Base-by-base conservation (phyloP, 2,329 filamentous ascomycete genomes). In the Fusarium nematophilum region DNA sequence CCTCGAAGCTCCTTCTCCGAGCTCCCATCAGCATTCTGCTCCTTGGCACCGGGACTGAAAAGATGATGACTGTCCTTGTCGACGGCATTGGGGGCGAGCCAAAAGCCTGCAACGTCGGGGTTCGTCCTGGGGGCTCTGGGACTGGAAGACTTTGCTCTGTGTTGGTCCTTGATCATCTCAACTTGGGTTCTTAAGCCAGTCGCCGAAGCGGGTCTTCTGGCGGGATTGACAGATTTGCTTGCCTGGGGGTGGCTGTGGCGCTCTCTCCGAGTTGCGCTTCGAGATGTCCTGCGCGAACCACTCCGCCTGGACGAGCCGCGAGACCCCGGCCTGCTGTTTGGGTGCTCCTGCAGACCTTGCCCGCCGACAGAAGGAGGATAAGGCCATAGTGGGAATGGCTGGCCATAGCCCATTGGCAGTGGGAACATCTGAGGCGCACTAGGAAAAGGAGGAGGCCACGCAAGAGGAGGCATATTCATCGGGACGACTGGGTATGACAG, bases 31-130 rank as follows among this genome's bases (percentile, higher is more conserved):
- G 43, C 6, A 18, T 36, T 6, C 43, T 40, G 15, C 13, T 57
- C 40, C 5, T 18, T 30, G 23, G 30, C 48, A 26, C 40, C 13
- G 25, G 49, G 26, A 17, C 50, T 38, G 4, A 60, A 26, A 29
- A 61, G 45, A 17, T 42, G 40, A n/a, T 37, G 39, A n/a, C n/a
- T n/a, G 18, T 56, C 46, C 42, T 63, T 52, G 33, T 60, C 43
- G 43, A 40, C 39, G 57, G 59, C 49, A 33, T 51, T 52, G 15
- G 50, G 54, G 42, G 38, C 50, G 50, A 63, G 52, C 59, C 62
- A 62, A 38, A 55, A 40, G 17, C 48, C n/a, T 26, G 5, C 23
- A n/a, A n/a, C n/a, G 21, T 9, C 59, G 37, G 55, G 34, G 45
- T 43, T 33, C 40, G n/a, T n/a, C n/a, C 38, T 60, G 39, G 37